Base-by-base conservation (phyloP, 2,329 filamentous ascomycete genomes). In the Dryadomyces quercus-mongolicae region DNA sequence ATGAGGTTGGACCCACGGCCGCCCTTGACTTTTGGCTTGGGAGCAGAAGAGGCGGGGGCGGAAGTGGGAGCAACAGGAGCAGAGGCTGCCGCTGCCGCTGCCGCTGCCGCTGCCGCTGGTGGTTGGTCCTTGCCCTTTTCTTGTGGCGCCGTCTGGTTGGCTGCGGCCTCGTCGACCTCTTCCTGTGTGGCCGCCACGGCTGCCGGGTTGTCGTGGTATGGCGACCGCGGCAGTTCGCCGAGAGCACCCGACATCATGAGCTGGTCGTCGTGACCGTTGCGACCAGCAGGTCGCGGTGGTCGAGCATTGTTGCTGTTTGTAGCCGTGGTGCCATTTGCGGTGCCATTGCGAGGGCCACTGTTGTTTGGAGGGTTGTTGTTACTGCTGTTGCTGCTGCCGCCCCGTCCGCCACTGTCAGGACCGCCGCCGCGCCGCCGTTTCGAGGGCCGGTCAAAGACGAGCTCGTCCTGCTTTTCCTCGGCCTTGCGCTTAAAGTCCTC, bases 231-330 rank as follows among this genome's bases (percentile, higher is more conserved):
- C 49, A 76, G 67, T 36, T 75, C 67, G 8, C 76, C 75, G 13
- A 81, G 66, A 1, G 77, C 78, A 21, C 78, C 78, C 1, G 78
- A 81, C 78, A 81, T 81, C 66, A 80, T 64, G 25, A 72, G 68
- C 25, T 68, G 61, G n/a, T 62, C 57, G 20, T 63, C 49, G 31
- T 10, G 55, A 18, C 21, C 10, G 22, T 20, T 48, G 46, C 46
- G 13, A 12, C 21, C 46, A 36, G 36, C 31, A 6, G 31, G 18
- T 10, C 31, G 22, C 12, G 15, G 31, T 46, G 12, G 12, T 42
- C 12, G 25, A 7, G 25, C 25, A 31, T 42, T 42, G 38, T 12
- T 12, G 38, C 15, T 42, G 16, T 3, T 42, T n/a, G n/a, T n/a
- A n/a, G n/a, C n/a, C n/a, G n/a, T n/a, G n/a, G n/a, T 49, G 15